Percentiles rank a stretch among this genome's conserved stretches.
Conservation (phyloP, 2,329 filamentous ascomycete genomes). For the Sporothrix euskadiensis region DNA sequence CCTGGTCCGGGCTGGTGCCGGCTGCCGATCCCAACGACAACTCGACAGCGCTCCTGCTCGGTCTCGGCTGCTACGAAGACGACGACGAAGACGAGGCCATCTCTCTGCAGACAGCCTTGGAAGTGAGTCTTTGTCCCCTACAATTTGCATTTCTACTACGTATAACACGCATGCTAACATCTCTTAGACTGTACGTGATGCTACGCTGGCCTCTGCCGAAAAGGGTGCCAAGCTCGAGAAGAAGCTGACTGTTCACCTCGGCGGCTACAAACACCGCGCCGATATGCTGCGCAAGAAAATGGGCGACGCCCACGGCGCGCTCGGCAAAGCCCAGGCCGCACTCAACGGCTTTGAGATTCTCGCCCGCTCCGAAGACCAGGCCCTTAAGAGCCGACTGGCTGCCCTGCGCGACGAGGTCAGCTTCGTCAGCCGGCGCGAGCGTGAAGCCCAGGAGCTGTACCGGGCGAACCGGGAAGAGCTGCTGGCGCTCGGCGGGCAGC, state of each 20-base stretch:
- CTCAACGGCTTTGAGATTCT: slow-evolving; percentile 74
- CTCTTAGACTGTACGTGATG: slow-evolving; percentile 65
- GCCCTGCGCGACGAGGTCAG: slow-evolving; percentile 78
- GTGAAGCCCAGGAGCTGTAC: slow-evolving; percentile 88
- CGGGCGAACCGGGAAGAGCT: slow-evolving; percentile 76
- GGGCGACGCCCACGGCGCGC: slow-evolving; percentile 67
- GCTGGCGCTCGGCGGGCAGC: slow-evolving; percentile 51
- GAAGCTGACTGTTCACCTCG: slow-evolving; percentile 82
- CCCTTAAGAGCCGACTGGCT: slow-evolving; percentile 70
- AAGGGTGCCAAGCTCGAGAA: slow-evolving; percentile 87
- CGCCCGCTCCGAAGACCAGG: slow-evolving; percentile 76
- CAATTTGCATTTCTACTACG: neutral
- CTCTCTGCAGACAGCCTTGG: slow-evolving; percentile 69
- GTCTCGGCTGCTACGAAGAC: slow-evolving; percentile 77
- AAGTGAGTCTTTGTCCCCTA: slow-evolving; percentile 49
- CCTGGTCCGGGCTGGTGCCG: slow-evolving; percentile 47
- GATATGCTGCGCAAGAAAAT: slow-evolving; percentile 81
- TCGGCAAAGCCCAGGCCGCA: slow-evolving; percentile 71
- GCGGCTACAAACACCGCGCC: slow-evolving; percentile 85
- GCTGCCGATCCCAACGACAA: slow-evolving; percentile 33
- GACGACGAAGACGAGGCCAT: slow-evolving; percentile 58
- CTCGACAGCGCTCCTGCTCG: slow-evolving; percentile 65
- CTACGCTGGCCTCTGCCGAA: slow-evolving; percentile 72
- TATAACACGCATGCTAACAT: neutral
- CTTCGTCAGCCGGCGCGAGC: slow-evolving; percentile 76